These are phyloP conservation scores for Calonectria fujianensis DNA, from an alignment of 2,329 filamentous ascomycete genomes.

Conservation along the genomic window DNA sequence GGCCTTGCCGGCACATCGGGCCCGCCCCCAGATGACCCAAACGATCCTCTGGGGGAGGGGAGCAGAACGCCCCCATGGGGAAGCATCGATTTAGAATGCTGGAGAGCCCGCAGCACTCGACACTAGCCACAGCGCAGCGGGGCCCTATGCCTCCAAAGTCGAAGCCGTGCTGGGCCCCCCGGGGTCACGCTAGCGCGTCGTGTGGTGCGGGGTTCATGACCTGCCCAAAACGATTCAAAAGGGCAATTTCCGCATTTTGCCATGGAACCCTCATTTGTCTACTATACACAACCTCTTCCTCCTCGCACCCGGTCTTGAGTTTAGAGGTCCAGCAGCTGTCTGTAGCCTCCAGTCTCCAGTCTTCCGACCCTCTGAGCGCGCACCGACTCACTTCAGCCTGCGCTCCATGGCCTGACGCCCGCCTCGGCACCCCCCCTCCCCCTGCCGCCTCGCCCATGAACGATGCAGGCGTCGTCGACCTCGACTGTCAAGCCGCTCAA, in stretches of 20 bases:
- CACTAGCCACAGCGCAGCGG: conserved; percentile 5
- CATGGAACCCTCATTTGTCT: conserved; percentile 30
- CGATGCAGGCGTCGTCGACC: conserved; percentile 48
- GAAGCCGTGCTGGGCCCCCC: conserved; percentile 14
- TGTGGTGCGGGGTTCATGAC: conserved; percentile 37
- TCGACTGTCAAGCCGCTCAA: conserved; percentile 47
- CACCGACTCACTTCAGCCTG: conserved; percentile 20
- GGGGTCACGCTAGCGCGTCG: conserved; percentile 7
- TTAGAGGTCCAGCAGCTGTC: conserved; percentile 19
- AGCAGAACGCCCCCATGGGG: conserved; percentile 45
- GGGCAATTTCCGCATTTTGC: conserved; percentile 45
- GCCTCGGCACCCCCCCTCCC: conserved; percentile 8
- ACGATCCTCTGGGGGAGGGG: conserved; percentile 5
- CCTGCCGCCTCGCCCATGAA: conserved; percentile 28
- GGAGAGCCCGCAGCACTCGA: conserved; percentile 15
- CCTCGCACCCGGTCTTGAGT: conserved; percentile 21
- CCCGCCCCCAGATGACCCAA: conserved; percentile 32
- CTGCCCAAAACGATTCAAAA: conserved; percentile 39
- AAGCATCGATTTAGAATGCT: conserved; percentile 26
- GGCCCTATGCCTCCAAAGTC: background rate
- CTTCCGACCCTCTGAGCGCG: background rate
- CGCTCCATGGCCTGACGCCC: conserved; percentile 22
- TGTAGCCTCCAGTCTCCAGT: conserved; percentile 20
- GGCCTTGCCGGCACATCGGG: conserved; percentile 31
- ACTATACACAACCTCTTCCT: conserved; percentile 29